A percentile compares a stretch with the other conserved stretches of the same genome.
phyloP scores from a whole-genome alignment of 2,329 filamentous ascomycete genomes.

The Colletotrichum cereale region DNA sequence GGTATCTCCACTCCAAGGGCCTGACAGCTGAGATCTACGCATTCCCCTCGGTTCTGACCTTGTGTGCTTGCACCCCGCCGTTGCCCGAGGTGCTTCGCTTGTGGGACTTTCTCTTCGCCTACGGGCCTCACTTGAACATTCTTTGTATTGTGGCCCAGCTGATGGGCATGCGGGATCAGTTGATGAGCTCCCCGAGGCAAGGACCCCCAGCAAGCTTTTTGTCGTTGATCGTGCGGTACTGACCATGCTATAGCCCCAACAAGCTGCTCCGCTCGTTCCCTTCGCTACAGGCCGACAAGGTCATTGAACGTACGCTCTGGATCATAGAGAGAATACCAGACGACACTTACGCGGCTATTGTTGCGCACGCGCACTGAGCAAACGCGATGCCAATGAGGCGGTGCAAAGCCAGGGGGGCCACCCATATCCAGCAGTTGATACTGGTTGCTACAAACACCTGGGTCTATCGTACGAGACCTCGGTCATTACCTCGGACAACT shows the following conservation, averaged over 20 bases:
- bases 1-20: constrained; percentile 86
- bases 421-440: not conserved
- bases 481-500: not conserved
- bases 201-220: constrained; percentile 41
- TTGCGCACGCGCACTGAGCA: constrained; percentile 76
- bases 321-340: constrained; percentile 92
- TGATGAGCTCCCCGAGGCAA: constrained; percentile 87
- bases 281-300: constrained; percentile 82
- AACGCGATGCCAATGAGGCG: not conserved
- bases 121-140: constrained; percentile 94
- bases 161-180: constrained; percentile 85
- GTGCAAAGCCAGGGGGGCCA: not conserved
- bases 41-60: constrained; percentile 92
- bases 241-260: constrained; percentile 76
- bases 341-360: constrained; percentile 90
- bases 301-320: constrained; percentile 86
- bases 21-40: constrained; percentile 96
- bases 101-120: constrained; percentile 98
- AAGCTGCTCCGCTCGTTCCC: constrained; percentile 92
- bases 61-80: constrained; percentile 96
- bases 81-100: constrained; percentile 91
- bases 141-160: constrained; percentile 97
- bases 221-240: not conserved
- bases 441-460: too few relatives aligned
- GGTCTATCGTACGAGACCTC: not conserved